Conservation (phyloP, 2,329 filamentous ascomycete species). For the Myriosclerotinia duriaeana region DNA sequence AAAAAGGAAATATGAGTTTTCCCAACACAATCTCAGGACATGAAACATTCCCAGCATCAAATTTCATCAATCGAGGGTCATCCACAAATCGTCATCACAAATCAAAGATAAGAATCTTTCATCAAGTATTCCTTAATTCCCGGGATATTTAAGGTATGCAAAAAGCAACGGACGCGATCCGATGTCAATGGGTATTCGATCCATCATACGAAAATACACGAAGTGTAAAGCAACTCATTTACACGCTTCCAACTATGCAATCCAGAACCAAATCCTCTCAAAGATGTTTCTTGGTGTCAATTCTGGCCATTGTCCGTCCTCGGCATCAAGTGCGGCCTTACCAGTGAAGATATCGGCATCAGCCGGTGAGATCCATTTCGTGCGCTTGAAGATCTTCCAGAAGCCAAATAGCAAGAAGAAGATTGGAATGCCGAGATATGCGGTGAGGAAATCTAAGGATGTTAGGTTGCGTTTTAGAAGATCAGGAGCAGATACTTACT, state of each 20-base stretch:
- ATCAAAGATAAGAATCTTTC: not conserved
- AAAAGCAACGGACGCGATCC: not conserved
- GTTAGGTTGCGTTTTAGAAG: constrained; percentile 51
- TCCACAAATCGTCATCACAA: not conserved
- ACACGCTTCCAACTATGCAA: constrained; percentile 41
- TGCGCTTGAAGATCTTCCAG: constrained; percentile 70
- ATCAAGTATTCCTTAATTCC: constrained; percentile 6
- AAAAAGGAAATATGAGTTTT: not conserved
- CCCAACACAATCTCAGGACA: not conserved
- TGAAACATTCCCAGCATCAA: not conserved
- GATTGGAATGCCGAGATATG: constrained; percentile 70
- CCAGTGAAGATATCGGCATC: constrained; percentile 48
- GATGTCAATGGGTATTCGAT: not conserved
- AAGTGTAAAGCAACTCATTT: not conserved
- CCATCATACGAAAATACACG: constrained; percentile 15
- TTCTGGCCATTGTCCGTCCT: constrained; percentile 46
- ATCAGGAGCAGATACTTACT: constrained; percentile 37
- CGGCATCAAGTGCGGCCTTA: constrained; percentile 47
- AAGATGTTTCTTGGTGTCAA: constrained; percentile 44
- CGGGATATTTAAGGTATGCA: constrained; percentile 8
- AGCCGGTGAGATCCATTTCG: constrained; percentile 44
- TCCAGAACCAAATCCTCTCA: constrained; percentile 49
- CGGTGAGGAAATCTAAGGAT: constrained; percentile 69
- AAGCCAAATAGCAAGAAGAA: constrained; percentile 68
- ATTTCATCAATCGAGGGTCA: not conserved